These are phyloP conservation scores for Macrocybe gigantea DNA, from an alignment of 768 basidiomycete genomes.

Conservation along the genomic window DNA sequence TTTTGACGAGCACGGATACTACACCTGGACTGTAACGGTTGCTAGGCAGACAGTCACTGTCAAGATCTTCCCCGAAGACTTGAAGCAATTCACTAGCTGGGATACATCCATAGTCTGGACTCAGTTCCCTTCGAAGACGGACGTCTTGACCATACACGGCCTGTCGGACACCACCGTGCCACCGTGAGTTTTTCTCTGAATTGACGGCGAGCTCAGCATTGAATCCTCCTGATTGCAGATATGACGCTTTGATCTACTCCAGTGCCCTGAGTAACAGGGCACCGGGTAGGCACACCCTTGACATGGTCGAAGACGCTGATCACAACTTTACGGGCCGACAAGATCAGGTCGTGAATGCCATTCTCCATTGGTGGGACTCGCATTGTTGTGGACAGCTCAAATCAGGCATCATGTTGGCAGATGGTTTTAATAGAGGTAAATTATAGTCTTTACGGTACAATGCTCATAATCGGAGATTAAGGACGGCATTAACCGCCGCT, in stretches of 20 bases:
- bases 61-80: slow-evolving; percentile 50
- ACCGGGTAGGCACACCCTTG: slow-evolving; percentile 67
- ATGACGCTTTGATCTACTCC: slow-evolving; percentile 69
- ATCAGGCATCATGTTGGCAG: no score
- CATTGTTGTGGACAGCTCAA: slow-evolving; percentile 36
- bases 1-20: slow-evolving; percentile 53
- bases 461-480: no score
- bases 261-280: slow-evolving; percentile 47
- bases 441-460: no score
- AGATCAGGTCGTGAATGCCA: slow-evolving; percentile 61
- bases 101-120: slow-evolving; percentile 66
- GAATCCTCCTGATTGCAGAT: slow-evolving; percentile 31
- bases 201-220: neutral
- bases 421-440: no score
- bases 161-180: slow-evolving; percentile 62
- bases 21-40: slow-evolving; percentile 57
- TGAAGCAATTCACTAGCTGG: slow-evolving; percentile 58
- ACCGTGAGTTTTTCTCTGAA: slow-evolving; percentile 39
- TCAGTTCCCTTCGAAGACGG: slow-evolving; percentile 51
- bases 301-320: slow-evolving; percentile 68
- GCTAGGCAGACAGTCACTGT: slow-evolving; percentile 54
- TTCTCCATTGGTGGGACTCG: slow-evolving; percentile 63
- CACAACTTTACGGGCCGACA: slow-evolving; percentile 72
- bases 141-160: slow-evolving; percentile 81
- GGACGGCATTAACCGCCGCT: no score